These are phyloP conservation scores for Austropuccinia psidii DNA, from an alignment of 1,284 basidiomycete species.

Conservation along the genomic window DNA sequence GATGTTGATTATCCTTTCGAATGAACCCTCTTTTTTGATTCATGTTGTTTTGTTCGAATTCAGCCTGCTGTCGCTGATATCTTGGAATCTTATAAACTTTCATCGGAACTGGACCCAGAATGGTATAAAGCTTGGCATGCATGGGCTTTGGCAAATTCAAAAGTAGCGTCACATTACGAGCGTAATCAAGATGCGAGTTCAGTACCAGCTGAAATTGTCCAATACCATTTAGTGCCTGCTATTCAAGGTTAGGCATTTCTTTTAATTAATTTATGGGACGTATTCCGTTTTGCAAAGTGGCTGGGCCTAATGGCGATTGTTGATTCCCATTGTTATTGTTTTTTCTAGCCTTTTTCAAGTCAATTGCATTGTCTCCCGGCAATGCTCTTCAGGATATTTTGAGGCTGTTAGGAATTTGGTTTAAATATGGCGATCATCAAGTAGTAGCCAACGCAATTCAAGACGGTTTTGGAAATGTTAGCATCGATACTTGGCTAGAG, in stretches of 20 bases:
- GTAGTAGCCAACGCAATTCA: conserved; percentile 86
- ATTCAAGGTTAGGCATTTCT: conserved; percentile 68
- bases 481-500: conserved; percentile 96
- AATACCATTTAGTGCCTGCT: conserved; percentile 83
- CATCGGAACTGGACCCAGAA: conserved; percentile 81
- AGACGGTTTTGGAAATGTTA: conserved; percentile 78
- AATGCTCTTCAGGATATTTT: conserved; percentile 94
- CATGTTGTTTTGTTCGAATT: conserved; percentile 35
- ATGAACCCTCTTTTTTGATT: neutral
- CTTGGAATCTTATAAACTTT: conserved; percentile 71
- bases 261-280: too few relatives aligned
- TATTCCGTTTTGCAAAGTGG: too few relatives aligned
- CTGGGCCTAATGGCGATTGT: too few relatives aligned
- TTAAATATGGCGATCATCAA: conserved; percentile 88
- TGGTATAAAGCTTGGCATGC: conserved; percentile 99
- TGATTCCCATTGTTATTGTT: neutral
- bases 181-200: conserved; percentile 56
- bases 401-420: conserved; percentile 91
- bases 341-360: conserved; percentile 77
- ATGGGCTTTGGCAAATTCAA: conserved; percentile 95
- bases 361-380: conserved; percentile 79
- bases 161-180: conserved; percentile 80
- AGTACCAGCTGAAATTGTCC: conserved; percentile 63
- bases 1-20: neutral
- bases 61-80: conserved; percentile 73